Evolutionary conservation across 768 basidiomycete species (phyloP).

Genomic region (Plicaturopsis crispa): DNA sequence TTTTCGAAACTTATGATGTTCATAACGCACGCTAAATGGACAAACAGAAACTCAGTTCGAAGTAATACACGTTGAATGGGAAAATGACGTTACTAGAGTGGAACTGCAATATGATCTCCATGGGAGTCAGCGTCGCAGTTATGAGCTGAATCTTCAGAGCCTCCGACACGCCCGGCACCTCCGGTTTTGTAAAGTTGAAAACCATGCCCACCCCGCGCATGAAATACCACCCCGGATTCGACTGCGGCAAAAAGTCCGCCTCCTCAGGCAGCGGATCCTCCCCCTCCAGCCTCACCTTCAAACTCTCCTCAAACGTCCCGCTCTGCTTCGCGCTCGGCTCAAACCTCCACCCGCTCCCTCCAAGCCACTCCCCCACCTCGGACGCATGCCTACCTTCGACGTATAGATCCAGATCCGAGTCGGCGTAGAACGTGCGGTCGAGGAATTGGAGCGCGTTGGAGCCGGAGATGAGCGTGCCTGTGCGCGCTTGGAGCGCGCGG

Average conservation of each 20-base stretch:
- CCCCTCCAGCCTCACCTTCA: neutral
- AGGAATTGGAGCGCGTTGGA: constrained; percentile 48
- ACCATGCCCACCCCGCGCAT: constrained; percentile 21
- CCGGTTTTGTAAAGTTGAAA: constrained; percentile 22
- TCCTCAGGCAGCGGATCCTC: neutral
- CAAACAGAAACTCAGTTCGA: neutral
- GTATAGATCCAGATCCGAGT: constrained; percentile 48
- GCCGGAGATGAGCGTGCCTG: constrained; percentile 43
- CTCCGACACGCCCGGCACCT: constrained; percentile 3
- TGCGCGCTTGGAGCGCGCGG: constrained; percentile 32
- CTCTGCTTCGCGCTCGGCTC: constrained; percentile 14
- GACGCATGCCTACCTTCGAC: constrained; percentile 21
- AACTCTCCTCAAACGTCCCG: constrained; percentile 7
- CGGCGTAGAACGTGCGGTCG: constrained; percentile 32
- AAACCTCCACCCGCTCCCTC: constrained; percentile 22
- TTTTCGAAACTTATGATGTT: constrained; percentile 33
- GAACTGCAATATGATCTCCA: constrained; percentile 34
- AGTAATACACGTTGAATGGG: no score
- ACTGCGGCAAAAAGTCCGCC: constrained; percentile 2
- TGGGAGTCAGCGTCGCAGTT: constrained; percentile 19
- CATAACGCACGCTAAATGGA: constrained; percentile 29
- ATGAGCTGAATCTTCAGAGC: constrained; percentile 33
- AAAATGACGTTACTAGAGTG: constrained; percentile 17
- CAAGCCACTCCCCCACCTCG: constrained; percentile 28
- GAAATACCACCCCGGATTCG: constrained; percentile 10